Evolutionary conservation across 441 rosid species (phyloP).

Genomic region (Adansonia madagascariensis): DNA sequence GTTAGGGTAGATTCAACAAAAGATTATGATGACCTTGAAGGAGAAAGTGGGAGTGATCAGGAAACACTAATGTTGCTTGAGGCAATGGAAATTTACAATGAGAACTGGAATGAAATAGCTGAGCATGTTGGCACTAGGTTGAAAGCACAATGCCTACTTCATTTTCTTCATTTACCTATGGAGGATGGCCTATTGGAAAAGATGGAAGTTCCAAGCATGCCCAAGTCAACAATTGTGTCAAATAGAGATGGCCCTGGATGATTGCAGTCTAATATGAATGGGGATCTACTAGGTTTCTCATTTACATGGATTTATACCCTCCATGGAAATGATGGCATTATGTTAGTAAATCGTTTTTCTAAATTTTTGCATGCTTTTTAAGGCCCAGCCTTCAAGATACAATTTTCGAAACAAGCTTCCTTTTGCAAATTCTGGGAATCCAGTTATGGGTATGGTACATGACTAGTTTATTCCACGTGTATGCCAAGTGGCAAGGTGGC

Average conservation of each 20-base stretch:
- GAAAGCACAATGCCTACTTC: conserved; percentile 94
- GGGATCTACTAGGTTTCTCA: conserved; percentile 49
- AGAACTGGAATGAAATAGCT: conserved; percentile 88
- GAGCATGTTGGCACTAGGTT: conserved; percentile 89
- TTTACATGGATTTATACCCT: conserved; percentile 3
- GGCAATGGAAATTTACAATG: conserved; percentile 81
- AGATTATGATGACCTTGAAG: conserved; percentile 69
- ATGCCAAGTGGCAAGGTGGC: no score
- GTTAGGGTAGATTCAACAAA: conserved; percentile 63
- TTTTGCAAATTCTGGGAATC: conserved; percentile 81
- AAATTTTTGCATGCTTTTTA: conserved; percentile 31
- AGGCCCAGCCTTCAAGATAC: conserved; percentile 52
- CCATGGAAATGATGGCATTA: neutral
- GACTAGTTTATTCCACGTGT: neutral
- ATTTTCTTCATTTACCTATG: conserved; percentile 82
- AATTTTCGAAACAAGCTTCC: conserved; percentile 70
- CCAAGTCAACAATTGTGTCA: conserved; percentile 44
- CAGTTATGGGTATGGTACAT: conserved; percentile 89
- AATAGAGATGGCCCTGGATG: conserved; percentile 55
- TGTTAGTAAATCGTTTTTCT: conserved; percentile 18
- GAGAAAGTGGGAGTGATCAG: conserved; percentile 86
- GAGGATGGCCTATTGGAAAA: conserved; percentile 82
- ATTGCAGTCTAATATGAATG: conserved; percentile 54
- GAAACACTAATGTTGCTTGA: conserved; percentile 87
- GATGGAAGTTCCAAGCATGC: conserved; percentile 64